Base-by-base conservation (phyloP, 805 yeast species). In the Candida insectalens region DNA sequence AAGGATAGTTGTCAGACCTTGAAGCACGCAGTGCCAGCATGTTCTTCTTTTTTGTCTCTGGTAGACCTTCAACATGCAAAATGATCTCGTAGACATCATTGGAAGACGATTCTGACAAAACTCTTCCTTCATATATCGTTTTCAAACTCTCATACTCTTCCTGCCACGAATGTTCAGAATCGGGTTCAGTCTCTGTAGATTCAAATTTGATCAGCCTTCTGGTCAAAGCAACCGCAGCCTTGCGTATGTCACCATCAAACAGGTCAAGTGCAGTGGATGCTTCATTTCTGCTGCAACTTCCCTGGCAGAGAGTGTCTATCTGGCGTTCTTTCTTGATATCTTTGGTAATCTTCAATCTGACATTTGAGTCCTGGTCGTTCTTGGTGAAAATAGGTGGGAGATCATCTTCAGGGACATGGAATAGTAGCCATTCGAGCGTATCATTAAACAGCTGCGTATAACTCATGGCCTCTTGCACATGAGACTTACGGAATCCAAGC, bases 331-430 rank as follows among this genome's bases (percentile, higher is more conserved):
- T 49, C 34, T 67, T 63, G 25, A 76, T 47, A 42, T 74, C 69
- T 8, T 65, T 66, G 4, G 78, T 59, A 22, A 68, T 57, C 39
- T 70, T 81, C 27, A 81, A 62, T 34, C 69, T 65, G 17, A 76
- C 68, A 31, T 69, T 71, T 0, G 79, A 62, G 44, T 77, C 85
- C 29, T 66, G 67, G 16, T 67, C 65, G 27, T 71, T 59, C 39
- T 77, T 74, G 13, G 68, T 65, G 46, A 82, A 82, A 30, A 65
- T 60, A 0, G 58, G 44, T 0, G 98, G 98, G 21, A 89, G 60
- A 47, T 89, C 98, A 50, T 88, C 97, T 42, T 92, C 96, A 0
- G 97, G 97, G 3, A 89, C 72, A 48, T 89, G 92, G 43, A 88
- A 77, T 8, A 89, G 57, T 14, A 89, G 66, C 89, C 92, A 82